These are phyloP conservation scores for Cryomyces minteri DNA, from an alignment of 495 filamentous ascomycete genomes.

Conservation along the genomic window DNA sequence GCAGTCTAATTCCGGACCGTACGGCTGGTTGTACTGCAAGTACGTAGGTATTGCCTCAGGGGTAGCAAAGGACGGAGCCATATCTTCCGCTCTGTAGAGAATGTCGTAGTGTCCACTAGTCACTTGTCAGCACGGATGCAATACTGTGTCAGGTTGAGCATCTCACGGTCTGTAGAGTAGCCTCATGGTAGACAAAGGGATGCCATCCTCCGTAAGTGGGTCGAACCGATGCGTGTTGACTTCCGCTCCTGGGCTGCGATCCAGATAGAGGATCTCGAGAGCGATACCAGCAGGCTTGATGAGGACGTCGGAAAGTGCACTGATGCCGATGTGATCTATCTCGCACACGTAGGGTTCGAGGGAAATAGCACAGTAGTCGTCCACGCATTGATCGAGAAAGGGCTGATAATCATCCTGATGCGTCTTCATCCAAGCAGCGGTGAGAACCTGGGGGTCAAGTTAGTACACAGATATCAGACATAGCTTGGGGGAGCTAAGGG, in stretches of 20 bases:
- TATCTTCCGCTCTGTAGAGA: conserved; percentile 51
- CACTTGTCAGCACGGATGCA: conserved; percentile 4
- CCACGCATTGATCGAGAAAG: conserved; percentile 42
- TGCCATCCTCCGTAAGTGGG: conserved; percentile 24
- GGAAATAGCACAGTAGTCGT: conserved; percentile 46
- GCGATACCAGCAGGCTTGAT: conserved; percentile 63
- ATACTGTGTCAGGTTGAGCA: not conserved
- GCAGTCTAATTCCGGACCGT: no score
- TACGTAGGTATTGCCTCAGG: no score
- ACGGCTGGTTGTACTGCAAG: no score
- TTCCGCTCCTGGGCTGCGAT: conserved; percentile 62
- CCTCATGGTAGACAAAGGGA: conserved; percentile 38
- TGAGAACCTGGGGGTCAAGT: conserved; percentile 40
- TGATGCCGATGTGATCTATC: conserved; percentile 76
- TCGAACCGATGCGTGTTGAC: conserved; percentile 64
- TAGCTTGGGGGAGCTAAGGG: not conserved
- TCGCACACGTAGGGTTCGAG: conserved; percentile 64
- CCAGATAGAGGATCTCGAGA: conserved; percentile 79
- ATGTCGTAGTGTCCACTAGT: conserved; percentile 82
- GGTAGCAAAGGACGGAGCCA: conserved; percentile 5
- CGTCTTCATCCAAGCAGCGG: conserved; percentile 71
- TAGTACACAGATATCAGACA: not conserved
- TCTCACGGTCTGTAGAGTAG: conserved; percentile 57
- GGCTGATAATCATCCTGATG: conserved; percentile 46
- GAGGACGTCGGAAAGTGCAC: conserved; percentile 57